Evolutionary conservation across 257 asterid species (phyloP).

Genomic region (Solanum tarijense): DNA sequence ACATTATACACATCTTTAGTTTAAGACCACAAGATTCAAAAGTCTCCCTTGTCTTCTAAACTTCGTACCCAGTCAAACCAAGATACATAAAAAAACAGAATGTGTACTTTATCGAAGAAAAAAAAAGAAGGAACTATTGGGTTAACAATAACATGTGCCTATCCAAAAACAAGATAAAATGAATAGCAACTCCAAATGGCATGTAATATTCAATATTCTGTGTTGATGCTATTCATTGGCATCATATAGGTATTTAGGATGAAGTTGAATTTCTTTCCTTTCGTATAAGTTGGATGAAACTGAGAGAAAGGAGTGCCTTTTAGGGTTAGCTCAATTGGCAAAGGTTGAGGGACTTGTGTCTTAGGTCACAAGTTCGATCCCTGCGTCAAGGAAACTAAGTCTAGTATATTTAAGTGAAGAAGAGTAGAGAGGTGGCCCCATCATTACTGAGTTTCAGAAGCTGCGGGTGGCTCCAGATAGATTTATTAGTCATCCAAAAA

Average conservation of each 20-base stretch:
- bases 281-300: neutral
- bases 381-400: neutral
- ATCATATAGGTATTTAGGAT: neutral
- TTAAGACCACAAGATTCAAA: neutral
- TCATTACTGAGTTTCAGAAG: neutral
- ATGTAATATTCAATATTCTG: neutral
- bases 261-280: neutral
- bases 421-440: neutral
- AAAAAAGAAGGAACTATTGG: neutral
- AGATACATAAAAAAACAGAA: neutral
- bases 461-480: neutral
- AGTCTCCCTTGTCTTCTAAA: neutral
- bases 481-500: neutral
- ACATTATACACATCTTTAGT: neutral
- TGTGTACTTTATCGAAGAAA: neutral
- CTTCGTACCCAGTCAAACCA: neutral
- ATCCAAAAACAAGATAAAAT: neutral
- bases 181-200: neutral
- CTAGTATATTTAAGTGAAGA: neutral
- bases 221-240: neutral
- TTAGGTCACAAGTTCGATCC: neutral
- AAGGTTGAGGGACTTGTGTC: neutral
- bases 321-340: neutral
- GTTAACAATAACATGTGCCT: neutral
- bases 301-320: neutral